Percentiles rank a stretch among this genome's conserved stretches.
These are phyloP conservation scores for Termitomyces eurrhizus DNA, from an alignment of 768 basidiomycete species.

Conservation along the genomic window DNA sequence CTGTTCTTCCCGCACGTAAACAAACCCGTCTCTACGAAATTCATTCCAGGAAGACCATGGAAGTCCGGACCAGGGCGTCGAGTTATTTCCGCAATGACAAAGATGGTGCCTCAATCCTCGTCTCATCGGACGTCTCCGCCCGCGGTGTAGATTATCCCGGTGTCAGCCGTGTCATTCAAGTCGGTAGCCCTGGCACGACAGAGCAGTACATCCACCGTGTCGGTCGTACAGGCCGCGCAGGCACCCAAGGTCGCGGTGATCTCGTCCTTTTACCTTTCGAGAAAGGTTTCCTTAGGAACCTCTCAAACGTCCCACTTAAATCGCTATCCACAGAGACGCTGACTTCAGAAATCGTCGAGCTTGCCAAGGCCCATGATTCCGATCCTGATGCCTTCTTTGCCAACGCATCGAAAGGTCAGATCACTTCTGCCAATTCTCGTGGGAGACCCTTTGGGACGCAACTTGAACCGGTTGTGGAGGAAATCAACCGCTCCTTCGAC, in stretches of 20 bases:
- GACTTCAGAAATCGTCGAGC: slow-evolving; percentile 35
- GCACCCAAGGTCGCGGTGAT: slow-evolving; percentile 66
- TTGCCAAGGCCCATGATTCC: slow-evolving; percentile 47
- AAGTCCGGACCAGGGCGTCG: slow-evolving; percentile 52
- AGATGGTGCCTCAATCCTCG: slow-evolving; percentile 54
- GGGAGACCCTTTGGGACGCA: slow-evolving; percentile 12
- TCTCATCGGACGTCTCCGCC: slow-evolving; percentile 87
- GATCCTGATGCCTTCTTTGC: slow-evolving; percentile 33
- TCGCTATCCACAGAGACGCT: slow-evolving; percentile 48
- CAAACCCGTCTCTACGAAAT: slow-evolving; percentile 70
- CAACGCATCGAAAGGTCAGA: neutral
- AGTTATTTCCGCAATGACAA: slow-evolving; percentile 56
- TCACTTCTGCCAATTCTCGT: neutral
- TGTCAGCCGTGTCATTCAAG: slow-evolving; percentile 86
- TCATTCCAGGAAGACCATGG: slow-evolving; percentile 71
- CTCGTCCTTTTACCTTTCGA: slow-evolving; percentile 81
- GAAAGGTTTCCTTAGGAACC: slow-evolving; percentile 55
- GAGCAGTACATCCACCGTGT: slow-evolving; percentile 86
- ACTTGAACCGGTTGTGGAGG: slow-evolving; percentile 19
- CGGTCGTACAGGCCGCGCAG: slow-evolving; percentile 77
- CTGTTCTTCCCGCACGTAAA: slow-evolving; percentile 45
- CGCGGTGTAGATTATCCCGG: slow-evolving; percentile 88
- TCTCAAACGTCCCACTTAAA: slow-evolving; percentile 69
- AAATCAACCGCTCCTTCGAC: slow-evolving; percentile 25
- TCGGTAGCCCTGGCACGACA: slow-evolving; percentile 68